Base-by-base conservation (phyloP, 1,284 basidiomycete genomes). In the Mycosarcoma maydis region DNA sequence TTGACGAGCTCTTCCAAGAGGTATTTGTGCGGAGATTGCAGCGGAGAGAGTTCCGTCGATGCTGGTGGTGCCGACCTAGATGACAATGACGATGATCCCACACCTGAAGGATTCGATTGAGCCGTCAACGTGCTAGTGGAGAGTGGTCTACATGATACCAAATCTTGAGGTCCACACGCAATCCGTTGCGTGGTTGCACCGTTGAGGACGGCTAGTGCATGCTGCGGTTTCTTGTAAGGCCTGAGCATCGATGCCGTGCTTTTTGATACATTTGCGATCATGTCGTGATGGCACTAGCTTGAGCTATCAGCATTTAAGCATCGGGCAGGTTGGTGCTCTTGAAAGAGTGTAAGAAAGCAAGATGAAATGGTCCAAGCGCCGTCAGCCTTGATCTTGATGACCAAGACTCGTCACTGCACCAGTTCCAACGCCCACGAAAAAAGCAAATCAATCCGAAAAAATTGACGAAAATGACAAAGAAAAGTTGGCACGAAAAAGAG, bases 1-100 rank as follows among this genome's bases (percentile, higher is more conserved):
- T 62, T 56, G 7, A 52, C 60, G 14, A 77, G 45, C 24, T 72
- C 69, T 6, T 47, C 44, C 10, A 72, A 23, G 1, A 72, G 59
- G 46, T 67, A 64, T 6, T 44, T 14, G 10, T 30, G 56, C 14
- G 69, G 64, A 5, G 64, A 72, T 29, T 66, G 59, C 32, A 72
- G 36, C 4, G 69, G 64, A 8, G 69, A 67, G 20, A 67, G 49
- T 23, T 54, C 44, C 5, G 55, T 57, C 4, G 54, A 45, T 41
- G 69, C 58, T 14, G 64, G 68, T 38, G 62, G 61, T 16, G 56
- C 54, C 24, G 59, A 58, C 14, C 66, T 41, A 6, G 29, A 22
- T n/a, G 46, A 49, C 1, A 26, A 17, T 10, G 46, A 22, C 4
- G 29, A 36, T 24, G 37, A 17, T n/a, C 7, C 36, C 11, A 29